phyloP scores from a whole-genome alignment of 495 filamentous ascomycete genomes.

The Penicillium paxilli region DNA sequence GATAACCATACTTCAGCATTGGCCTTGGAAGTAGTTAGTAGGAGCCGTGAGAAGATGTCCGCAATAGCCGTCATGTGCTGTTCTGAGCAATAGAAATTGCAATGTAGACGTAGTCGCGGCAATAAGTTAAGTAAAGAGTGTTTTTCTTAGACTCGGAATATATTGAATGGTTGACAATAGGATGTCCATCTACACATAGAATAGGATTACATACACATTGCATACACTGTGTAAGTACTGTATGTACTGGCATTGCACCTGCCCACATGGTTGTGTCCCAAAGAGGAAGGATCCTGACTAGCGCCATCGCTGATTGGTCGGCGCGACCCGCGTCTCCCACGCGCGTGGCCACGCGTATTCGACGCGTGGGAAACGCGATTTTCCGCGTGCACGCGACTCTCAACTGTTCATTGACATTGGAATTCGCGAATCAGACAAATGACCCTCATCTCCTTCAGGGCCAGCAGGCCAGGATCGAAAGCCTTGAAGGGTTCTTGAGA shows the following conservation, averaged over 20 bases:
- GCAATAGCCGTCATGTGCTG: no score
- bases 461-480: not conserved
- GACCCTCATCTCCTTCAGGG: not conserved
- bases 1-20: not conserved
- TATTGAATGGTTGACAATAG: no score
- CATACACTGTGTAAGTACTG: not conserved
- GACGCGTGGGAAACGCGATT: constrained; percentile 1
- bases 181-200: no score
- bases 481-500: not conserved
- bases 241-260: not conserved
- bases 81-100: no score
- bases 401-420: no score
- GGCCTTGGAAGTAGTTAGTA: not conserved
- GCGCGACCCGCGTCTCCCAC: constrained; percentile 17
- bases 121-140: no score
- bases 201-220: no score
- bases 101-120: no score
- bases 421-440: not conserved
- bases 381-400: no score
- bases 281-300: not conserved
- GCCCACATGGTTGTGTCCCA: not conserved
- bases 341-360: constrained; percentile 4
- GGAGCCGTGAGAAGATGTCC: no score
- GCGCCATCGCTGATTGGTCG: constrained; percentile 18
- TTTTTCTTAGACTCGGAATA: no score